phyloP scores from a whole-genome alignment of 176 grass and related monocot genomes.

The Lolium perenne region DNA sequence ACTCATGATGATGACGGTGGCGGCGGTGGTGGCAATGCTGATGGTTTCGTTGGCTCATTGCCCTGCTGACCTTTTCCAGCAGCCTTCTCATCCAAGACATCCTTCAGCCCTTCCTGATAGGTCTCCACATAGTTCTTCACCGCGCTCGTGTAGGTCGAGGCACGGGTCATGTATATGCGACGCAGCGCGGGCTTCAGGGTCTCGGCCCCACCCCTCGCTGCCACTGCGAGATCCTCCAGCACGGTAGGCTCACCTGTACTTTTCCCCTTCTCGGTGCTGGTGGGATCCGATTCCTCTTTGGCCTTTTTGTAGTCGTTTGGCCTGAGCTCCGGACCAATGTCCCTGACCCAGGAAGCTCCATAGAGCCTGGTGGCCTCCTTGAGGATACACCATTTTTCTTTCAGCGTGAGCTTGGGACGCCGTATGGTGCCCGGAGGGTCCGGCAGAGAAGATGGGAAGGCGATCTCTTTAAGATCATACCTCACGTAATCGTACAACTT shows the following conservation, averaged over 20 bases:
- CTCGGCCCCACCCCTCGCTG: slow-evolving; percentile 7
- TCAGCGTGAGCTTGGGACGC: slow-evolving; percentile 49
- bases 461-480: slow-evolving; percentile 76
- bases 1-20: not conserved
- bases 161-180: too few species aligned
- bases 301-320: slow-evolving; percentile 55
- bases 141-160: too few species aligned
- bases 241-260: slow-evolving; percentile 14
- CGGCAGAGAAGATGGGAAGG: slow-evolving; percentile 67
- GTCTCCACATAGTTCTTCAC: slow-evolving; percentile 30
- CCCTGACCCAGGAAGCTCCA: slow-evolving; percentile 44
- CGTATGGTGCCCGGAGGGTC: slow-evolving; percentile 51
- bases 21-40: not conserved
- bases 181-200: slow-evolving; percentile 33
- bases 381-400: slow-evolving; percentile 56
- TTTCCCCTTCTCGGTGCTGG: not conserved
- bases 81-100: slow-evolving; percentile 41
- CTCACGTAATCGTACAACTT: slow-evolving; percentile 66
- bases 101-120: slow-evolving; percentile 47
- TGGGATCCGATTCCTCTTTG: not conserved
- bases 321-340: slow-evolving; percentile 62
- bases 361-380: slow-evolving; percentile 76
- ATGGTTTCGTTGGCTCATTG: not conserved
- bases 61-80: not conserved
- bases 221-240: slow-evolving; percentile 16